These are phyloP conservation scores for Acacia crassicarpa DNA, from an alignment of 306 rosid genomes.

Conservation along the genomic window DNA sequence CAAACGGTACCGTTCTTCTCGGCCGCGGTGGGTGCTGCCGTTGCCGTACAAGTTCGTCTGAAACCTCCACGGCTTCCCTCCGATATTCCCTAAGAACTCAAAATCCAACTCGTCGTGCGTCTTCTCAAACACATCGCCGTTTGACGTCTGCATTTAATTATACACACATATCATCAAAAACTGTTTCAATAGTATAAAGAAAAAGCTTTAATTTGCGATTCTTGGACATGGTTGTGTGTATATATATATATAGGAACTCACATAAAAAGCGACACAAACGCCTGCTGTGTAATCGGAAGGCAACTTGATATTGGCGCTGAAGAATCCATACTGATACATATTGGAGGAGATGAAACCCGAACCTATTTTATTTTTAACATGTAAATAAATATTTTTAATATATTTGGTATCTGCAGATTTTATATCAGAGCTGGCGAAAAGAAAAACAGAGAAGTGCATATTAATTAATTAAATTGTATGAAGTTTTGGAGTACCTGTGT, in stretches of 20 bases:
- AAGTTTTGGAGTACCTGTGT: conserved; percentile 51
- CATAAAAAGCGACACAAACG: conserved; percentile 95
- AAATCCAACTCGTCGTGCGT: conserved; percentile 96
- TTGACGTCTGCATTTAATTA: conserved; percentile 68
- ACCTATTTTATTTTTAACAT: conserved; percentile 40
- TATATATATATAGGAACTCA: conserved; percentile 31
- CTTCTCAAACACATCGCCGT: conserved; percentile 85
- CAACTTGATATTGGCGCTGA: conserved; percentile 92
- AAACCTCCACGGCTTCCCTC: conserved; percentile 97
- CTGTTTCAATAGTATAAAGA: not conserved
- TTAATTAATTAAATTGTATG: too few species aligned
- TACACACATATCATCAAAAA: not conserved
- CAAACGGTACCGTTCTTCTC: conserved; percentile 91
- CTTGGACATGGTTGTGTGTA: too few species aligned
- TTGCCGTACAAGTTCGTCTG: conserved; percentile 96
- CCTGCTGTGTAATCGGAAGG: conserved; percentile 97
- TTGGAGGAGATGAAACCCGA: conserved; percentile 68
- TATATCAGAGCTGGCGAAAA: not conserved
- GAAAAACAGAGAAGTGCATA: not conserved
- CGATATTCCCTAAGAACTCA: conserved; percentile 92
- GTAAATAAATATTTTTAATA: not conserved
- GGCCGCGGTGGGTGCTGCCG: conserved; percentile 88
- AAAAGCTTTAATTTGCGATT: not conserved
- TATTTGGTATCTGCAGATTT: not conserved
- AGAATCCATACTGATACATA: conserved; percentile 49